phyloP scores from a whole-genome alignment of 768 basidiomycete genomes.

The Trametes cubensis region DNA sequence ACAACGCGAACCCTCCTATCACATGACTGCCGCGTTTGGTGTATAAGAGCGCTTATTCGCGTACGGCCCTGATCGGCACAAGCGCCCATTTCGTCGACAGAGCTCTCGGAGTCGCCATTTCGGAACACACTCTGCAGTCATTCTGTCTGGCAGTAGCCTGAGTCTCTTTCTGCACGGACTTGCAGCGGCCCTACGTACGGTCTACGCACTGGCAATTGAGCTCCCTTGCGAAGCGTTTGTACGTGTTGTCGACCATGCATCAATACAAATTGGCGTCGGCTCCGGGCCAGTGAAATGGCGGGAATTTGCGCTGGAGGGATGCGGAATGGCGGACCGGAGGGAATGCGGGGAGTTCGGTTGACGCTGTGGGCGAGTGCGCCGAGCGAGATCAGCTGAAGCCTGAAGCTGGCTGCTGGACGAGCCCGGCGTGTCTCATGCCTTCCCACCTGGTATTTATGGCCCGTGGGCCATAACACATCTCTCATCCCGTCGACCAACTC shows the following conservation, averaged over 20 bases:
- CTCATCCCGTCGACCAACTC: neutral
- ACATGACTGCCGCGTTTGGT: constrained; percentile 34
- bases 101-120: neutral
- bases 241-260: too few species aligned
- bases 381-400: constrained; percentile 14
- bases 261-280: too few species aligned
- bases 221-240: too few species aligned
- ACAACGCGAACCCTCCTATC: constrained; percentile 34
- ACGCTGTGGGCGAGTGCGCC: constrained; percentile 2
- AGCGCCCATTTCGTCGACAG: neutral
- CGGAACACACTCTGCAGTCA: too few species aligned
- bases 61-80: neutral
- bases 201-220: too few species aligned
- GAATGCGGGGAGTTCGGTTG: neutral
- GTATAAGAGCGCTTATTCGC: neutral
- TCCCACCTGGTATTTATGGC: constrained; percentile 17
- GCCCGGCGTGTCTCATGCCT: neutral
- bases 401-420: neutral
- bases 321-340: neutral
- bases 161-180: too few species aligned
- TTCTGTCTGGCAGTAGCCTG: too few species aligned
- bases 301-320: neutral
- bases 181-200: too few species aligned
- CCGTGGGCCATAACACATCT: neutral
- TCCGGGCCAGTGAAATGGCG: too few species aligned